Evolutionary conservation across 192 early-diverging fungal genomes (phyloP).

Genomic region (Pilobolus umbonatus): DNA sequence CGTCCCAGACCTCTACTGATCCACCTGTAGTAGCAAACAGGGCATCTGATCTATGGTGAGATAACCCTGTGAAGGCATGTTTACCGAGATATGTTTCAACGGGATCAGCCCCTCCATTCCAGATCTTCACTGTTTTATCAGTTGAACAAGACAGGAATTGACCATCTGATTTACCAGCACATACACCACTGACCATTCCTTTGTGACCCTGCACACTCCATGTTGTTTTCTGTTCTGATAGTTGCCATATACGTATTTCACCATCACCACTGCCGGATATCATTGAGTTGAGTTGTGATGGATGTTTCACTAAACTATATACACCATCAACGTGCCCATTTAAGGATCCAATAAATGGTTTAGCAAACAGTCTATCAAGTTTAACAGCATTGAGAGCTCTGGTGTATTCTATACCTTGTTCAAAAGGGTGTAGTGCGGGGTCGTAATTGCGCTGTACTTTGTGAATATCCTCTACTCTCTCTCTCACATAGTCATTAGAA

Average conservation of each 20-base stretch:
- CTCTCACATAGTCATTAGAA: conserved; percentile 71
- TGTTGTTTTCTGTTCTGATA: conserved; percentile 66
- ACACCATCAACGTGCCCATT: conserved; percentile 94
- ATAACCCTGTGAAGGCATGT: conserved; percentile 77
- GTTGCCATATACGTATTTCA: conserved; percentile 88
- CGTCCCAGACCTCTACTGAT: conserved; percentile 92
- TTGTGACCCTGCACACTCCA: conserved; percentile 81
- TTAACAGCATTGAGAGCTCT: conserved; percentile 93
- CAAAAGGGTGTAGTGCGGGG: conserved; percentile 89
- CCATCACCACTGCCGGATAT: conserved; percentile 94
- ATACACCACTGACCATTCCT: conserved; percentile 84
- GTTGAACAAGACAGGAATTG: conserved; percentile 87
- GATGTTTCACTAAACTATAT: conserved; percentile 93
- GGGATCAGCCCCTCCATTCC: conserved; percentile 60
- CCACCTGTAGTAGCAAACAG: conserved; percentile 88
- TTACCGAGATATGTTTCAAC: conserved; percentile 76
- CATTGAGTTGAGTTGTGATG: conserved; percentile 74
- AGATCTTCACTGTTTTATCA: conserved; percentile 94
- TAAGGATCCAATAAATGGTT: conserved; percentile 90
- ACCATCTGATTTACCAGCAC: conserved; percentile 59
- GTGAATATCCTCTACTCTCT: conserved; percentile 82
- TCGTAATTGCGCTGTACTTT: conserved; percentile 85
- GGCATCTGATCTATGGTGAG: conserved; percentile 82
- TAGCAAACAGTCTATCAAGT: conserved; percentile 92
- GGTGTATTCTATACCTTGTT: conserved; percentile 92